Percentiles rank a stretch among this genome's conserved stretches.
These are phyloP conservation scores for Ampelomyces quisqualis DNA, from an alignment of 2,329 filamentous ascomycete species.

Conservation along the genomic window DNA sequence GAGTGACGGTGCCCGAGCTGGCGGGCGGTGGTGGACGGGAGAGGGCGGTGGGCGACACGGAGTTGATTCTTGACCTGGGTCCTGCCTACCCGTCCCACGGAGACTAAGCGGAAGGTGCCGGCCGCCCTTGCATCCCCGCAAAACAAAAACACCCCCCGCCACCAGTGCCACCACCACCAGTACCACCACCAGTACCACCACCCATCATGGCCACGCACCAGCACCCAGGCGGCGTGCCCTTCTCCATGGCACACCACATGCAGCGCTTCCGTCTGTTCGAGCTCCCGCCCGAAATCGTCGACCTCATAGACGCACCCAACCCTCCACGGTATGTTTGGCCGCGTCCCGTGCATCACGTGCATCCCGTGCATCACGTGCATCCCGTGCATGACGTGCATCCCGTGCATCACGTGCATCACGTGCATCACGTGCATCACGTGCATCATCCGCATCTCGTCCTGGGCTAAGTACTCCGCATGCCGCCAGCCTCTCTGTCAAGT, in stretches of 20 bases:
- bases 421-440: constrained; percentile 17
- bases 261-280: constrained; percentile 61
- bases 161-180: constrained; percentile 7
- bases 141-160: constrained; percentile 19
- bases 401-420: constrained; percentile 16
- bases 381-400: constrained; percentile 16
- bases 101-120: too few species aligned
- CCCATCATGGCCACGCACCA: constrained; percentile 47
- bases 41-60: neutral
- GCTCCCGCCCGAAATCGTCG: constrained; percentile 59
- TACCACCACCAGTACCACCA: constrained; percentile 8
- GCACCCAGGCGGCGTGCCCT: constrained; percentile 43
- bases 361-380: constrained; percentile 16
- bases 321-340: constrained; percentile 43
- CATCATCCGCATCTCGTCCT: too few species aligned
- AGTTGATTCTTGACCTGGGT: too few species aligned
- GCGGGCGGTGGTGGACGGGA: neutral
- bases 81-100: too few species aligned
- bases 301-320: constrained; percentile 54
- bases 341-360: constrained; percentile 17
- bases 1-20: constrained; percentile 29
- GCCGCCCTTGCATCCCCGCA: too few species aligned
- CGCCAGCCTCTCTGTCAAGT: constrained; percentile 42
- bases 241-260: constrained; percentile 49
- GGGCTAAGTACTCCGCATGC: constrained; percentile 22